phyloP scores from a whole-genome alignment of 352 stramenopile genomes.

The Pythium inflatum region DNA sequence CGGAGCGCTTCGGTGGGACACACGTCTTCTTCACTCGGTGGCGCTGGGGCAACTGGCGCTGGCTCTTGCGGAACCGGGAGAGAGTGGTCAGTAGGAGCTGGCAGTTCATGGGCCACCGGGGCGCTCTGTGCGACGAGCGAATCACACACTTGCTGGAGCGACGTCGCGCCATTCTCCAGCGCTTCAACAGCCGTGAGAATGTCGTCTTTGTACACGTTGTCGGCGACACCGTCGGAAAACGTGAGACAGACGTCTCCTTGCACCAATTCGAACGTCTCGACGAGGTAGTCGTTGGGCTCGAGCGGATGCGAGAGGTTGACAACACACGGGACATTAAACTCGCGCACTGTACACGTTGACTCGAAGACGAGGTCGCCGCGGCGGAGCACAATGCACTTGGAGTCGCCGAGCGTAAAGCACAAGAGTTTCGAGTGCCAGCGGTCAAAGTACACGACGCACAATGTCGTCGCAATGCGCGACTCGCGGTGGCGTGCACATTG shows the following conservation, averaged over 20 bases:
- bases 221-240: constrained; percentile 77
- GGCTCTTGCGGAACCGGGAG: no score
- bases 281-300: constrained; percentile 58
- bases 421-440: constrained; percentile 60
- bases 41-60: no score
- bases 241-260: constrained; percentile 65
- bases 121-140: constrained; percentile 41
- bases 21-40: not conserved
- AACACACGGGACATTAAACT: constrained; percentile 83
- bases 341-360: constrained; percentile 62
- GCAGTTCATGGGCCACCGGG: no score
- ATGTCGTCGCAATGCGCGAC: constrained; percentile 66
- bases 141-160: constrained; percentile 58
- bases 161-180: constrained; percentile 20
- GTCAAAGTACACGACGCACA: constrained; percentile 78
- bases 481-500: constrained; percentile 63
- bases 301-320: constrained; percentile 65
- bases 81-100: no score
- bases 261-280: constrained; percentile 67
- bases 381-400: constrained; percentile 70
- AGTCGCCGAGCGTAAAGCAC: constrained; percentile 80
- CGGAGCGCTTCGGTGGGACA: constrained; percentile 20
- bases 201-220: constrained; percentile 85
- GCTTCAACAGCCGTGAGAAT: constrained; percentile 35
- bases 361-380: constrained; percentile 61